Conservation (phyloP, 2,329 filamentous ascomycete genomes). For the Penicillium hordei region DNA sequence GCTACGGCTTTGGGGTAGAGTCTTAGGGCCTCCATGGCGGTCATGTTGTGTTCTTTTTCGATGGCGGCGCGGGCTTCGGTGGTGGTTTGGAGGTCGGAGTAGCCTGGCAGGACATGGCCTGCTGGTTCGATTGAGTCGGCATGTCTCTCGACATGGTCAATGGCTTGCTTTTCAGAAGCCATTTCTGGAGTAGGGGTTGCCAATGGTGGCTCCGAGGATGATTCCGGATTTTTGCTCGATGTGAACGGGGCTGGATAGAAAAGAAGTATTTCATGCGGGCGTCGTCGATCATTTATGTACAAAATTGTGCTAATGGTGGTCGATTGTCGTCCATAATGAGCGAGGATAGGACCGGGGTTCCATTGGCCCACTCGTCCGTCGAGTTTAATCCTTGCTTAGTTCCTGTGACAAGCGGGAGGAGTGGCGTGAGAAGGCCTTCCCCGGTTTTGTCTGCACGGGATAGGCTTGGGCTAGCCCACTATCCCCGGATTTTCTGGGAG, state of each 20-base stretch:
- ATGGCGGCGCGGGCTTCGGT: slow-evolving; percentile 30
- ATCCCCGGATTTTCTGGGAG: slow-evolving; percentile 1
- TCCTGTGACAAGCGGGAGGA: background rate
- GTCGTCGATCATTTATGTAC: background rate
- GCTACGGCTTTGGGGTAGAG: slow-evolving; percentile 38
- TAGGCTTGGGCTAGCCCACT: background rate
- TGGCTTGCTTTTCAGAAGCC: slow-evolving; percentile 7
- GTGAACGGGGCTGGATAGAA: background rate
- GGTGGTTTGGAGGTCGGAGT: slow-evolving; percentile 7
- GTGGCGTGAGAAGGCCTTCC: slow-evolving; percentile 4
- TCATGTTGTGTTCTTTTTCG: slow-evolving; percentile 38
- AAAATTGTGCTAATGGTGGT: background rate
- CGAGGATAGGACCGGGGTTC: background rate
- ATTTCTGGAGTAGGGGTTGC: background rate
- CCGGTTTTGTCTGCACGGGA: slow-evolving; percentile 1
- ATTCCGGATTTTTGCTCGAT: background rate
- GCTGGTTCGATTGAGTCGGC: background rate
- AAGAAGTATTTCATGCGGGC: background rate
- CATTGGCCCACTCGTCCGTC: slow-evolving; percentile 3
- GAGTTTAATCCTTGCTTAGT: background rate
- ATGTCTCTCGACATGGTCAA: slow-evolving; percentile 4
- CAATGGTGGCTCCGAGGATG: background rate
- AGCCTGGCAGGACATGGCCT: slow-evolving; percentile 28
- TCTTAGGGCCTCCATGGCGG: slow-evolving; percentile 31
- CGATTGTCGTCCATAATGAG: background rate